Percentiles rank a stretch among this genome's conserved stretches.
Evolutionary conservation across 1,284 basidiomycete species (phyloP).

Genomic region (Boletus mariae): DNA sequence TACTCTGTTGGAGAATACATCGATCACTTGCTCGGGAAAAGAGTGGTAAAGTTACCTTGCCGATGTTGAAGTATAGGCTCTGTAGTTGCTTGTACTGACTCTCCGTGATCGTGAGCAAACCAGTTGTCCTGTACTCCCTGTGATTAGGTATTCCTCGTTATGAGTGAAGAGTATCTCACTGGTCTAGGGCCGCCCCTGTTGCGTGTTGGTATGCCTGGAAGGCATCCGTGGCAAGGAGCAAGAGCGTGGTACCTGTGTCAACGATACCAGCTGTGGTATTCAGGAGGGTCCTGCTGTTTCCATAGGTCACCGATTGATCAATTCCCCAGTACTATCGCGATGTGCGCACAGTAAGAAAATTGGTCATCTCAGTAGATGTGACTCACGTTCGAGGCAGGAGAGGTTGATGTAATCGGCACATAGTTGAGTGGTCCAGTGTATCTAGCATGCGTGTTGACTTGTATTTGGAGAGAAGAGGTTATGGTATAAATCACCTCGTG

Average conservation of each 20-base stretch:
- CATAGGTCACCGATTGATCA: conserved; percentile 29
- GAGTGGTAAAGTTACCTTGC: conserved; percentile 31
- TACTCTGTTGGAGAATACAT: conserved; percentile 19
- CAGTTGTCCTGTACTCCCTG: conserved; percentile 37
- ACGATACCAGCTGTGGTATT: conserved; percentile 30
- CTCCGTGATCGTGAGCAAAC: conserved; percentile 52
- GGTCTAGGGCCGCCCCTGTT: conserved; percentile 45
- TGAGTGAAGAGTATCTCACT: conserved; percentile 23
- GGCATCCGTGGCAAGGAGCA: conserved; percentile 37
- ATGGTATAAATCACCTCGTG: conserved; percentile 47
- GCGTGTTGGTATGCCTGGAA: conserved; percentile 44
- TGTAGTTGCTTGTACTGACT: conserved; percentile 49
- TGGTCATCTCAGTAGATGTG: not conserved
- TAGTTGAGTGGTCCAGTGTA: conserved; percentile 30
- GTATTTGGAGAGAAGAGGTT: not conserved
- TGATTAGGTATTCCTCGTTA: not conserved
- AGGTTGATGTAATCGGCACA: conserved; percentile 30
- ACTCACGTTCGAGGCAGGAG: conserved; percentile 31
- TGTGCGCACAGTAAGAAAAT: conserved; percentile 6
- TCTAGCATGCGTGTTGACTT: conserved; percentile 18
- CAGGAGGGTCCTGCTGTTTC: conserved; percentile 14
- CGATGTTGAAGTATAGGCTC: conserved; percentile 55
- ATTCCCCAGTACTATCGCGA: conserved; percentile 33
- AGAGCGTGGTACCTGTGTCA: conserved; percentile 33
- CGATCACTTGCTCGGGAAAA: not conserved